Percentiles rank a stretch among this genome's conserved stretches.
These are phyloP conservation scores for Forsythia viridissima DNA, from an alignment of 257 asterid genomes.

Conservation along the genomic window DNA sequence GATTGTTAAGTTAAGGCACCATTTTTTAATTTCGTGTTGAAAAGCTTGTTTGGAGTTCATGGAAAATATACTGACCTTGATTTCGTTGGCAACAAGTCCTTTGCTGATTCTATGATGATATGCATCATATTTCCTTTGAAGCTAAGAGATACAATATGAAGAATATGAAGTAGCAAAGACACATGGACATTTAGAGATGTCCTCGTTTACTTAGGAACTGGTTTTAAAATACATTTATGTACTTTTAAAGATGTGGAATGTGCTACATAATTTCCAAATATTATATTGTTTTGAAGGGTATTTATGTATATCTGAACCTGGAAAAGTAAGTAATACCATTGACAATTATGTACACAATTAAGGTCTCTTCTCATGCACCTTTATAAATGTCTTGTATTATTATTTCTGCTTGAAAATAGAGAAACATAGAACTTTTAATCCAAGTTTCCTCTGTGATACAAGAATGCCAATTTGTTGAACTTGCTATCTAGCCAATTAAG, in stretches of 20 bases:
- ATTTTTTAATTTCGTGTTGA: background rate
- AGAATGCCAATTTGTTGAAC: background rate
- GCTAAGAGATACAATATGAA: background rate
- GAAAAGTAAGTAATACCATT: background rate
- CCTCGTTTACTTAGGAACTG: background rate
- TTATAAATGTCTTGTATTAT: background rate
- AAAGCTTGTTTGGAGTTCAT: background rate
- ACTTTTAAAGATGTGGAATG: conserved; percentile 3
- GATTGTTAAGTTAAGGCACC: background rate
- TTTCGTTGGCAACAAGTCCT: background rate
- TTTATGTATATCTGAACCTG: background rate
- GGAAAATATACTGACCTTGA: background rate
- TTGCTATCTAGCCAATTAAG: background rate
- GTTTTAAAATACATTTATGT: background rate
- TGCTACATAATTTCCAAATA: background rate
- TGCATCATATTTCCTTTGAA: background rate
- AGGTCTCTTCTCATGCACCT: background rate
- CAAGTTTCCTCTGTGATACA: background rate
- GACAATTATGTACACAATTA: background rate
- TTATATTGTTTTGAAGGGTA: background rate
- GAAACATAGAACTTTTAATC: background rate
- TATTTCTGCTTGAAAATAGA: background rate
- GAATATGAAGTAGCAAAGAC: background rate
- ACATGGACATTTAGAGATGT: background rate
- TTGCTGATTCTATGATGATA: background rate